Evolutionary conservation across 139 green algal genomes (phyloP).

Genomic region (Asterochloris erici): DNA sequence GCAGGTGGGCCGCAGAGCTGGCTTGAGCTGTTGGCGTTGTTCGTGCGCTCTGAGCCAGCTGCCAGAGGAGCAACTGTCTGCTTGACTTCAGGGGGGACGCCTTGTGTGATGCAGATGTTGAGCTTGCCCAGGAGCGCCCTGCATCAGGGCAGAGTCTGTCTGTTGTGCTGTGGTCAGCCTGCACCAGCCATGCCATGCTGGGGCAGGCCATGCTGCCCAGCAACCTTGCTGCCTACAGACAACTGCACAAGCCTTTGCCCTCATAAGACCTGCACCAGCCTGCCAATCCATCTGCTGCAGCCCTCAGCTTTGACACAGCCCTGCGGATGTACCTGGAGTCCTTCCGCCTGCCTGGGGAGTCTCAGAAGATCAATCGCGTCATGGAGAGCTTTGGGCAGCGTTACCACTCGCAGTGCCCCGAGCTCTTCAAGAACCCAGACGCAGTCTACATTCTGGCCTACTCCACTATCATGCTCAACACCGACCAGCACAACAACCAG

Average conservation of each 20-base stretch:
- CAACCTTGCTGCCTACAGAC: no score
- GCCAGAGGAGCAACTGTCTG: no score
- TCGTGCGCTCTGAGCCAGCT: neutral
- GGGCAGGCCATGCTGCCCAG: no score
- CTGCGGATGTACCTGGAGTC: constrained; percentile 73
- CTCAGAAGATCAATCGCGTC: constrained; percentile 83
- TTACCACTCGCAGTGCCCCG: constrained; percentile 44
- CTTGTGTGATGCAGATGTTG: no score
- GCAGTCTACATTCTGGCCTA: constrained; percentile 80
- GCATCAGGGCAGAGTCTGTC: no score
- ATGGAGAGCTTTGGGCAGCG: constrained; percentile 57
- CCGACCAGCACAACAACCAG: constrained; percentile 81
- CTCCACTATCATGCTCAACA: constrained; percentile 88
- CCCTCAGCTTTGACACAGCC: constrained; percentile 68
- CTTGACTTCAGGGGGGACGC: no score
- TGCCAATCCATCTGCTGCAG: constrained; percentile 12
- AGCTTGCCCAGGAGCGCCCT: no score
- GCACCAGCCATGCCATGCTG: neutral
- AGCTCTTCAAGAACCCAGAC: constrained; percentile 58
- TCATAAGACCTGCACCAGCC: neutral
- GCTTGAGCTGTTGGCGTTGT: neutral
- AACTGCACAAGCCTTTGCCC: neutral
- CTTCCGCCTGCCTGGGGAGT: constrained; percentile 77
- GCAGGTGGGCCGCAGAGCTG: constrained; percentile 17
- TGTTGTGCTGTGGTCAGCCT: neutral